Evolutionary conservation across 345 rosid species (phyloP).

Genomic region (Bruguiera parviflora): DNA sequence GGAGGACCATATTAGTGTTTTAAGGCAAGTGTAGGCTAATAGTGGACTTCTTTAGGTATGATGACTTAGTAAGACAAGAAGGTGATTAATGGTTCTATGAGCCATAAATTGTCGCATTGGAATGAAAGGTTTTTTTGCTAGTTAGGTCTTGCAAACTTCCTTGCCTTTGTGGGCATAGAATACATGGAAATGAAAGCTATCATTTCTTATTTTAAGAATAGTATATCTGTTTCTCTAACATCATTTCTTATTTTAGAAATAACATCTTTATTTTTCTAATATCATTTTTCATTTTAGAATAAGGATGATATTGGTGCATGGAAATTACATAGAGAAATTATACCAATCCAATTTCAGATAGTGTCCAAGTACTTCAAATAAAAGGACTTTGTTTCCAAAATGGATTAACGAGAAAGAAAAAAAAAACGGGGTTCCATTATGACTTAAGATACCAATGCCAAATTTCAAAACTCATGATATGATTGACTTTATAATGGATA

Average conservation of each 20-base stretch:
- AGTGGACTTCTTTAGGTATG: slow-evolving; percentile 79
- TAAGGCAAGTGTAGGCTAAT: slow-evolving; percentile 86
- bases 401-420: slow-evolving; percentile 99
- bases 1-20: slow-evolving; percentile 65
- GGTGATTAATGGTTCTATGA: slow-evolving; percentile 83
- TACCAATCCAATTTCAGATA: slow-evolving; percentile 46
- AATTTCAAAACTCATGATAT: slow-evolving; percentile 37
- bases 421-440: slow-evolving; percentile 47
- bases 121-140: slow-evolving; percentile 69
- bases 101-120: slow-evolving; percentile 54
- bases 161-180: slow-evolving; percentile 91
- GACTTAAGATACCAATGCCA: slow-evolving; percentile 92
- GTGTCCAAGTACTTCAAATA: slow-evolving; percentile 63
- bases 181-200: slow-evolving; percentile 3
- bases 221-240: no score
- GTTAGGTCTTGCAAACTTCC: slow-evolving; percentile 80
- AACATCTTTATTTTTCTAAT: no score
- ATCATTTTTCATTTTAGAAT: no score
- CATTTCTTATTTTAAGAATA: no score
- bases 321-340: slow-evolving; percentile 43
- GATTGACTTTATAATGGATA: slow-evolving; percentile 73
- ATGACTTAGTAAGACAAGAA: slow-evolving; percentile 67
- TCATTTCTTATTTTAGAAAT: no score
- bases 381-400: slow-evolving; percentile 78
- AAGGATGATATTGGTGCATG: no score